phyloP scores from a whole-genome alignment of 768 basidiomycete genomes.

The Saitozyma podzolica region DNA sequence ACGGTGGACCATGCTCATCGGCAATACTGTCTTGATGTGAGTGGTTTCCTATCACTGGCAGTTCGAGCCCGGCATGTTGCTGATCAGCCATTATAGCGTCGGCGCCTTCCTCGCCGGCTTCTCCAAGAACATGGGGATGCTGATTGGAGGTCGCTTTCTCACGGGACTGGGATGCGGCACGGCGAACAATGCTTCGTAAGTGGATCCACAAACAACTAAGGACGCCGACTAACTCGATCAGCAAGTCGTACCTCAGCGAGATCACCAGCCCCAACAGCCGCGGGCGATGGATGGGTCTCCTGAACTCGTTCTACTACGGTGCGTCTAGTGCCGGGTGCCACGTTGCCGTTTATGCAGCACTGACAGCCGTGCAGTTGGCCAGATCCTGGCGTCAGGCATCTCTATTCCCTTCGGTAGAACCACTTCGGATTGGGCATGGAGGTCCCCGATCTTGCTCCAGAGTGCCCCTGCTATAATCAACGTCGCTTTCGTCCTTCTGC shows the following conservation, averaged over 20 bases:
- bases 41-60: slow-evolving; percentile 15
- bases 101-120: slow-evolving; percentile 60
- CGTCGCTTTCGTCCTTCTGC: slow-evolving; percentile 57
- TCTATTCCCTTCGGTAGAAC: slow-evolving; percentile 60
- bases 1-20: slow-evolving; percentile 59
- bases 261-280: slow-evolving; percentile 58
- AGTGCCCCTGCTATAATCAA: slow-evolving; percentile 59
- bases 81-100: slow-evolving; percentile 41
- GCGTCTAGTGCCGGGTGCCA: background rate
- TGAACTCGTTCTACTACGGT: slow-evolving; percentile 62
- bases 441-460: slow-evolving; percentile 60
- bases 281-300: slow-evolving; percentile 60
- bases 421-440: slow-evolving; percentile 57
- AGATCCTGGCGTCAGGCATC: slow-evolving; percentile 62
- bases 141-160: slow-evolving; percentile 59
- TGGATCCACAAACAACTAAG: slow-evolving; percentile 45
- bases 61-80: slow-evolving; percentile 4
- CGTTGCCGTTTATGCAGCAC: background rate
- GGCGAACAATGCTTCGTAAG: slow-evolving; percentile 55
- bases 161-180: slow-evolving; percentile 53
- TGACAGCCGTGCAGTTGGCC: slow-evolving; percentile 54
- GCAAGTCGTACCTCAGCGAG: slow-evolving; percentile 44
- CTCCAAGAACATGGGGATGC: slow-evolving; percentile 52
- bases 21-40: slow-evolving; percentile 58
- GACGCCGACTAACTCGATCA: background rate